These are phyloP conservation scores for Serpula lacrymans DNA, from an alignment of 768 basidiomycete genomes.

Conservation along the genomic window DNA sequence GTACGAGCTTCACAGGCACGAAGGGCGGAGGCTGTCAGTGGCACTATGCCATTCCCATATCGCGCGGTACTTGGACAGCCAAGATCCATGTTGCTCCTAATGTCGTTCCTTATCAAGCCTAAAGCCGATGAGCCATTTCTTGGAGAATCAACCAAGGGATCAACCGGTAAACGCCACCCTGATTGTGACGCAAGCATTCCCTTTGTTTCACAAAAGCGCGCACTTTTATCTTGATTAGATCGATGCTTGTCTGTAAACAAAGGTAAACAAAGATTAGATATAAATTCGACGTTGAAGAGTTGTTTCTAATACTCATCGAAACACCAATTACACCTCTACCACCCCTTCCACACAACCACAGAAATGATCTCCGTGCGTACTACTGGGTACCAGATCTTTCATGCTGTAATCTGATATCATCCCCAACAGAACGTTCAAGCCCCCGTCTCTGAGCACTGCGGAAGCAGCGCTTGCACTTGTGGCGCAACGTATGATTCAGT, in stretches of 20 bases:
- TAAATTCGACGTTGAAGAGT: neutral
- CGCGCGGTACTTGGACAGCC: too few species aligned
- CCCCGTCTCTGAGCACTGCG: conserved; percentile 48
- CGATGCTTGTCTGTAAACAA: neutral
- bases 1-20: too few species aligned
- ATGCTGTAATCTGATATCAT: conserved; percentile 6
- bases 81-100: too few species aligned
- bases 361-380: conserved; percentile 41
- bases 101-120: too few species aligned
- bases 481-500: conserved; percentile 40
- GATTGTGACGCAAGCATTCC: neutral
- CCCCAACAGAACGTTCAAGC: conserved; percentile 28
- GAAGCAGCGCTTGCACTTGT: conserved; percentile 47
- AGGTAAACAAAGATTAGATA: conserved; percentile 1
- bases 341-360: neutral
- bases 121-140: too few species aligned
- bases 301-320: conserved; percentile 2
- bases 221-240: neutral
- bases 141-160: neutral
- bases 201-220: neutral
- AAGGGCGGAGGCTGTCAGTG: too few species aligned
- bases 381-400: neutral
- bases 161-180: neutral
- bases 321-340: neutral
- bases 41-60: too few species aligned